Evolutionary conservation across 2,329 filamentous ascomycete genomes (phyloP).

Genomic region (Pseudocercospora macadamiae): DNA sequence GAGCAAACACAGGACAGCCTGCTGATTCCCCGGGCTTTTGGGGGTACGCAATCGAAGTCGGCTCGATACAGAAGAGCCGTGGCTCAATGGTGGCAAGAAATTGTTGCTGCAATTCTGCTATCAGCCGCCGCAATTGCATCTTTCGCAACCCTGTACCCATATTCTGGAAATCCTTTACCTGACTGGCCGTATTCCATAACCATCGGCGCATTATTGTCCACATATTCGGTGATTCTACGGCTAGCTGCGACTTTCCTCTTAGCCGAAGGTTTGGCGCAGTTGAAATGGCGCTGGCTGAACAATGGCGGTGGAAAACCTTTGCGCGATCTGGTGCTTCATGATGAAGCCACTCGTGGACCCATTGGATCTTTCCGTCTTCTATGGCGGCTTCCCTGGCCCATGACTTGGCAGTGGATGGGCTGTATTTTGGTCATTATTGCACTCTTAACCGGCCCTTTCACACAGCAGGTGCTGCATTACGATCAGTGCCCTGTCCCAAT

Average conservation of each 20-base stretch:
- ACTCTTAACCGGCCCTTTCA: constrained; percentile 16
- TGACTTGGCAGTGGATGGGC: constrained; percentile 20
- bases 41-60: not conserved
- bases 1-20: not conserved
- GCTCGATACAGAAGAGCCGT: not conserved
- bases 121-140: constrained; percentile 8
- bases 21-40: not conserved
- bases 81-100: constrained; percentile 12
- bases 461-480: constrained; percentile 19
- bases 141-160: constrained; percentile 15
- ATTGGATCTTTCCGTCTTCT: constrained; percentile 10
- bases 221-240: constrained; percentile 18
- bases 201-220: constrained; percentile 12
- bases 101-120: not conserved
- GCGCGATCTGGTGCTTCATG: constrained; percentile 13
- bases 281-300: constrained; percentile 20
- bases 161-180: constrained; percentile 15
- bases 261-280: constrained; percentile 12
- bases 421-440: constrained; percentile 9
- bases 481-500: constrained; percentile 1
- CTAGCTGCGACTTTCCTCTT: constrained; percentile 11
- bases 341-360: constrained; percentile 15
- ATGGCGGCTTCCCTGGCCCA: not conserved
- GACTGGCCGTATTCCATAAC: constrained; percentile 18
- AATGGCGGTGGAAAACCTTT: constrained; percentile 2